Evolutionary conservation across 768 basidiomycete genomes (phyloP).

Genomic region (Tulasnella sp.): DNA sequence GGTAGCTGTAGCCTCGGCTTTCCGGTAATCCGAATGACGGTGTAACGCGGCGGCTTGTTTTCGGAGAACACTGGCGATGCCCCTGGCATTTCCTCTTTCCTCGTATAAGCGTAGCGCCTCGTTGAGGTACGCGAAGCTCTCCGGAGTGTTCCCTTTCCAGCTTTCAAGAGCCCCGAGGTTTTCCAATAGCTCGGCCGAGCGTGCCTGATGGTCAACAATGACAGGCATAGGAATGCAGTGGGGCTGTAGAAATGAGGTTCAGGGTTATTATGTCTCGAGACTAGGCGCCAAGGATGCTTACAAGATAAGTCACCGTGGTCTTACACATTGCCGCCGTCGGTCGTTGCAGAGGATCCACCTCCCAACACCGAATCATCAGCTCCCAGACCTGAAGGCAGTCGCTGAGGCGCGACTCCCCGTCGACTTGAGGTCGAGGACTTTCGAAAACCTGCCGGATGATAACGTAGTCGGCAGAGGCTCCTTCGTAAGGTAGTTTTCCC

Average conservation of each 20-base stretch:
- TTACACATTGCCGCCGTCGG: not conserved
- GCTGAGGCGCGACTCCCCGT: not conserved
- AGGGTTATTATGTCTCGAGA: too few relatives aligned
- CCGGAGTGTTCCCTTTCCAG: not conserved
- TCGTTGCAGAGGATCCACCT: not conserved
- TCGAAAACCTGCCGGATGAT: not conserved
- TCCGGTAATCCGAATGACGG: not conserved
- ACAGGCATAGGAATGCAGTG: not conserved
- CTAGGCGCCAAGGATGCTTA: not conserved
- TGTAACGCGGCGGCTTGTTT: not conserved
- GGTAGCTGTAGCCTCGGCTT: not conserved
- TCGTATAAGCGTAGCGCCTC: not conserved
- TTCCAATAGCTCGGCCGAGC: not conserved
- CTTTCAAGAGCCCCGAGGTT: not conserved
- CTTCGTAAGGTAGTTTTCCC: not conserved
- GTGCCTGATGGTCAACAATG: not conserved
- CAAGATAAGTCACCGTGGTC: not conserved
- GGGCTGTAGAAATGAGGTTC: not conserved
- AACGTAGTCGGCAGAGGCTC: not conserved
- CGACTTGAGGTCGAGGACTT: not conserved
- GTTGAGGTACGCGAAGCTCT: not conserved
- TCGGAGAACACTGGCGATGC: not conserved
- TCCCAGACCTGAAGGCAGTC: not conserved
- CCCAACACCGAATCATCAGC: not conserved
- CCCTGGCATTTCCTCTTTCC: not conserved